These are phyloP conservation scores for Geranomyces variabilis DNA, from an alignment of 192 early-diverging fungal species.

Conservation along the genomic window DNA sequence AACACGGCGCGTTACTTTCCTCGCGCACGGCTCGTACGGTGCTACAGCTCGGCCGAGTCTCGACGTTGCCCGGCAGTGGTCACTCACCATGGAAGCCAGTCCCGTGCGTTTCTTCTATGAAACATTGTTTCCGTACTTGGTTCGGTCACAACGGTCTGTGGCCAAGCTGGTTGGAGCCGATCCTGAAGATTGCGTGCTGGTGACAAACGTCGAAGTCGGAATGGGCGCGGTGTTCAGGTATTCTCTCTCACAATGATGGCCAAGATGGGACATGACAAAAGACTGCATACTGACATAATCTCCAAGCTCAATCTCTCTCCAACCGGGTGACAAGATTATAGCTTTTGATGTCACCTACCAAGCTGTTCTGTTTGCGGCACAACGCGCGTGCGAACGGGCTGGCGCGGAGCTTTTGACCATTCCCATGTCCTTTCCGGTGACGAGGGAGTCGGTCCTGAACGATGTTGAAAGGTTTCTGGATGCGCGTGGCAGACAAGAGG, in stretches of 20 bases:
- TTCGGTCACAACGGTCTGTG: conserved; percentile 28
- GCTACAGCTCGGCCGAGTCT: conserved; percentile 11
- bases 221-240: conserved; percentile 38
- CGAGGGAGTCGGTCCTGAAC: conserved; percentile 11
- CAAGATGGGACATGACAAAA: not conserved
- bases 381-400: not conserved
- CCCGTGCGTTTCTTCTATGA: conserved; percentile 47
- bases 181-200: conserved; percentile 33
- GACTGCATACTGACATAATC: not conserved
- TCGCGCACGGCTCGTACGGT: conserved; percentile 49
- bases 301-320: conserved; percentile 4
- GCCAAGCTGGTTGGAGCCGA: conserved; percentile 25
- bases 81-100: conserved; percentile 32
- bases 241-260: not conserved
- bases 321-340: conserved; percentile 9
- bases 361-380: conserved; percentile 25
- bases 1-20: conserved; percentile 22
- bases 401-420: conserved; percentile 28
- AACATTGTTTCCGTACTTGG: conserved; percentile 37
- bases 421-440: conserved; percentile 26
- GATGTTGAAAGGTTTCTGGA: conserved; percentile 17
- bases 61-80: conserved; percentile 25
- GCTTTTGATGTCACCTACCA: conserved; percentile 40
- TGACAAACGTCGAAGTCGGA: conserved; percentile 48
- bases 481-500: not conserved